Evolutionary conservation across 2,329 filamentous ascomycete species (phyloP), one percentile per base, ranked within the genome.

Genomic region (Fonsecaea monophora): DNA sequence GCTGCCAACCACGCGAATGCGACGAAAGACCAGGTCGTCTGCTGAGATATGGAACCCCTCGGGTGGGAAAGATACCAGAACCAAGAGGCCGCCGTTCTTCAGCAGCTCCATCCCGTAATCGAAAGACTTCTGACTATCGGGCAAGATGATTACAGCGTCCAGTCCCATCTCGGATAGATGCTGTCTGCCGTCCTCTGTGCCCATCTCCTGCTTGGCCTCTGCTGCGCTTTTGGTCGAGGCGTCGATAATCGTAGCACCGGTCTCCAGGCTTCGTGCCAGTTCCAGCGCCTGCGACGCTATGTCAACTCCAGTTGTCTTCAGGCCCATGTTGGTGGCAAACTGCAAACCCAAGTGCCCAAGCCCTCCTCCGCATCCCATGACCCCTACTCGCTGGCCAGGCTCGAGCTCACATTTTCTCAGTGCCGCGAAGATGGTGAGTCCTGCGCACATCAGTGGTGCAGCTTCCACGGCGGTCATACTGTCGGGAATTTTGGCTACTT

Each of bases 331-430:
- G 58, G 82, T 82, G 3, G 90, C 90, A 75, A 89, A 94, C 75
- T 93, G 90, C 32, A 94, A 87, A 0, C 90, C 91, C 37, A 94
- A 77, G 77, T 94, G 91, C 3, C 91, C 91, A 0, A 94, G 83
- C 1, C 91, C 91, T 65, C 91, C 91, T 0, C 94, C 83, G 42
- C 76, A 78, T 1, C 91, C 91, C 59, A 92, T 89, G 4, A 94
- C 82, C 9, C 90, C 92, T 68, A 94, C 83, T 21, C 78, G 68
- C 50, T 76, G 75, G 0, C 78, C 77, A 0, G 64, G 67, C 12
- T 56, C 30, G 30, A 69, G 57, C 12, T 65, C 55, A 35, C 64
- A 65, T 53, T 60, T 64, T 30, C 34, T 68, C 7, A 71, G 18
- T 7, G 68, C 67, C 8, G 62, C 54, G 42, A 55, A 71, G 50